Conservation (phyloP, 2,329 filamentous ascomycete genomes). For the Neonectria neomacrospora region DNA sequence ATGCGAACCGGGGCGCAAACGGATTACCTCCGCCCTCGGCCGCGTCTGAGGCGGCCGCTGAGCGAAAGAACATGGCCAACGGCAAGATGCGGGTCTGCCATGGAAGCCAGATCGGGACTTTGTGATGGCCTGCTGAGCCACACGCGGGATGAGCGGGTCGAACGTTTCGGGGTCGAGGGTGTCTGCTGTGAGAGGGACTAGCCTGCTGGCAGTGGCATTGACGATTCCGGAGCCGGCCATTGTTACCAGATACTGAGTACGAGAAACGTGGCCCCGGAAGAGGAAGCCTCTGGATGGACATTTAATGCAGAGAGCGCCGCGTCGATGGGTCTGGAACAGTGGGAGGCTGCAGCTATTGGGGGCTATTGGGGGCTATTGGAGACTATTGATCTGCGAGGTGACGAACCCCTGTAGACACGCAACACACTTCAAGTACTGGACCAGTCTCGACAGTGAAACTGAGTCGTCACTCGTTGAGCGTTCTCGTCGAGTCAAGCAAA, state of each 20-base stretch:
- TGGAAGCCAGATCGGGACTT: slow-evolving; percentile 1
- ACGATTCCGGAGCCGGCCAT: background rate
- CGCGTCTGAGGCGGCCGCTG: background rate
- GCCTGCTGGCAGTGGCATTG: background rate
- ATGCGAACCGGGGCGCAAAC: background rate
- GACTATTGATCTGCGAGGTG: too few relatives aligned
- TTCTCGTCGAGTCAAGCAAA: too few relatives aligned
- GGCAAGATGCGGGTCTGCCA: background rate
- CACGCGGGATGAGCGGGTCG: background rate
- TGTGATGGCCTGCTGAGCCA: background rate
- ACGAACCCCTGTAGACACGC: too few relatives aligned
- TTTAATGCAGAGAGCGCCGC: too few relatives aligned
- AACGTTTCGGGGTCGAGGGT: background rate
- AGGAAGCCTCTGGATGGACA: too few relatives aligned
- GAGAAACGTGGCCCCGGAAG: too few relatives aligned
- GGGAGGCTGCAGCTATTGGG: too few relatives aligned
- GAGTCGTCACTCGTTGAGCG: too few relatives aligned
- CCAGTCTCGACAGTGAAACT: too few relatives aligned
- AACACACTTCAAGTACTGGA: too few relatives aligned
- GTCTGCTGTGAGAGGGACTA: background rate
- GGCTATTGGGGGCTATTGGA: too few relatives aligned
- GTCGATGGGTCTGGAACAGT: too few relatives aligned
- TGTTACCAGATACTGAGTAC: background rate
- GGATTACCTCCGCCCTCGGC: background rate
- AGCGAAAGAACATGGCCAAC: background rate